Conservation (phyloP, 495 filamentous ascomycete genomes). For the Delitschia confertaspora region DNA sequence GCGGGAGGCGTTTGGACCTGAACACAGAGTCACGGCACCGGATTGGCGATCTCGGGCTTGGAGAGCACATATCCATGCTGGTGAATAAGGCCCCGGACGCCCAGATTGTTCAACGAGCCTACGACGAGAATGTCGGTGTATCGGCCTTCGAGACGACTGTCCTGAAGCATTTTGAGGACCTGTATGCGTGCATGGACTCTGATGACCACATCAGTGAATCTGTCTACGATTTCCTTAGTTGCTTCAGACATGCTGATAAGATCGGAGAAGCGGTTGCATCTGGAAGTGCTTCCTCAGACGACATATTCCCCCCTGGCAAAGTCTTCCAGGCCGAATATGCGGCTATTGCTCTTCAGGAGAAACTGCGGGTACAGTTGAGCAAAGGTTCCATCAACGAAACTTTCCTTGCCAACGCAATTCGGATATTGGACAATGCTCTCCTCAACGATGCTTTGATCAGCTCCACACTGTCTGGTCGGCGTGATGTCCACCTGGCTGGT, state of each 20-base stretch:
- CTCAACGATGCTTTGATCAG: constrained; percentile 18
- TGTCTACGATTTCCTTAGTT: constrained; percentile 27
- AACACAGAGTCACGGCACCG: constrained; percentile 34
- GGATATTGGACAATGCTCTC: constrained; percentile 10
- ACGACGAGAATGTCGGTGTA: not conserved
- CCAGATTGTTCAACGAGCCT: constrained; percentile 5
- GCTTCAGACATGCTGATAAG: constrained; percentile 18
- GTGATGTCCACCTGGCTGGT: constrained; percentile 14
- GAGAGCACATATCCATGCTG: constrained; percentile 33
- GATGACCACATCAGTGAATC: constrained; percentile 38
- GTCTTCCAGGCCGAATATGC: constrained; percentile 24
- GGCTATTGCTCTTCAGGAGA: constrained; percentile 14
- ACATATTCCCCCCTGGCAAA: constrained; percentile 26
- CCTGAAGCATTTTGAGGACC: constrained; percentile 71
- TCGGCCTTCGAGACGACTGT: constrained; percentile 37
- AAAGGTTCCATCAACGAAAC: constrained; percentile 19
- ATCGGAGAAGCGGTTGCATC: constrained; percentile 54
- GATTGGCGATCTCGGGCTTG: constrained; percentile 32
- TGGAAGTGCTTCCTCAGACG: constrained; percentile 1
- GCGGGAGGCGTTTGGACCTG: constrained; percentile 45
- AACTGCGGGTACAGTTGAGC: constrained; percentile 17
- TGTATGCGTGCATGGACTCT: constrained; percentile 74
- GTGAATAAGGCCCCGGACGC: constrained; percentile 37
- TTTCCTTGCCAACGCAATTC: constrained; percentile 20
- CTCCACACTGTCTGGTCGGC: constrained; percentile 4